A percentile compares a stretch with the other conserved stretches of the same genome.
Evolutionary conservation across 805 yeast species (phyloP).

Genomic region (Komagataella phaffii): DNA sequence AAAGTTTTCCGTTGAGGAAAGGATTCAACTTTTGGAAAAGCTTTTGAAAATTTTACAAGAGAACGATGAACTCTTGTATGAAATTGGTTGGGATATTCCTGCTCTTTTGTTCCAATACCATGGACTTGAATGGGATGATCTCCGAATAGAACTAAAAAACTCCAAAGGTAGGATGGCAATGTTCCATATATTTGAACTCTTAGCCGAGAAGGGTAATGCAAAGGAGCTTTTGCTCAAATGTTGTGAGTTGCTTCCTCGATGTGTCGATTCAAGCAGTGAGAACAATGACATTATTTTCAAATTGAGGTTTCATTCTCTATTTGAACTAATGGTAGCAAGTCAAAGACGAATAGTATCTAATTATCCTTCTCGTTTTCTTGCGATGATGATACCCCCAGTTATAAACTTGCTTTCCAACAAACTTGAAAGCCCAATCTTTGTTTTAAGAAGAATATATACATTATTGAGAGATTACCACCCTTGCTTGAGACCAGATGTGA

Average conservation of each 20-base stretch:
- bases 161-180: conserved; percentile 22
- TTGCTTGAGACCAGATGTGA: conserved; percentile 25
- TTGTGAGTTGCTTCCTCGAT: conserved; percentile 40
- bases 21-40: conserved; percentile 29
- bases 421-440: conserved; percentile 10
- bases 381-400: conserved; percentile 50
- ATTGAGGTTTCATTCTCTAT: conserved; percentile 48
- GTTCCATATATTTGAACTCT: conserved; percentile 41
- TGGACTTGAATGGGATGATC: conserved; percentile 27
- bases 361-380: conserved; percentile 69
- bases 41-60: conserved; percentile 28
- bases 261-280: conserved; percentile 4
- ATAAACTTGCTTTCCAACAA: conserved; percentile 24
- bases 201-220: conserved; percentile 64
- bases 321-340: conserved; percentile 50
- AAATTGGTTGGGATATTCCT: conserved; percentile 92
- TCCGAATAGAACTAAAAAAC: conserved; percentile 24
- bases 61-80: conserved; percentile 38
- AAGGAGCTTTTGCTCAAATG: conserved; percentile 65
- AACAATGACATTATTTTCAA: conserved; percentile 22
- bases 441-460: conserved; percentile 49
- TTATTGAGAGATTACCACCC: conserved; percentile 48
- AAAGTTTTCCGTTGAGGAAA: conserved; percentile 34
- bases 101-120: conserved; percentile 29
- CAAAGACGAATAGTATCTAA: conserved; percentile 50